Base-by-base conservation (phyloP, 345 rosid genomes). In the Moringa oleifera region DNA sequence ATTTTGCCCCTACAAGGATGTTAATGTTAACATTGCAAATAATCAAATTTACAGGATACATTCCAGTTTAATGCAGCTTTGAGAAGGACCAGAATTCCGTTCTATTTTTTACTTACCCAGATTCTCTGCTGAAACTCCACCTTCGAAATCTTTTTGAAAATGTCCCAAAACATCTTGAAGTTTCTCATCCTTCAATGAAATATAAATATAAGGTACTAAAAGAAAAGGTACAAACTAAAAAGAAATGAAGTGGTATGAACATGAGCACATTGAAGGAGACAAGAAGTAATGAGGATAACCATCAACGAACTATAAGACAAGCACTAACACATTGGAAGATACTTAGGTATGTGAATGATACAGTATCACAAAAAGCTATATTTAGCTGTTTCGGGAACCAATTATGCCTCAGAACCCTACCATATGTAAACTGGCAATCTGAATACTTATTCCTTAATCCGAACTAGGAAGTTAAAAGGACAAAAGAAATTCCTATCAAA, bases 91-190 rank as follows among this genome's bases (percentile, higher is more conserved):
- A 62, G 62, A 75, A 25, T 66, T 70, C 71, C 62, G 69, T 61
- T 67, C 47, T 61, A 56, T 63, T 67, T n/a, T 65, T 63, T 49
- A 79, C 87, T 75, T 81, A 91, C 99, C 99, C 73, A 95, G 79
- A 82, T 87, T 88, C 74, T 95, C 99, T 17, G 93, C 90, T 10
- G 93, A 88, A 68, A 90, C 87, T 64, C 88, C 97, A 64, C 97
- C 99, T 87, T 95, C 96, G 60, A 95, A 95, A 75, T 91, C 97
- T 71, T 91, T 95, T 68, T 91, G 95, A 46, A 95, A 84, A 75
- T 91, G 97, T 68, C 97, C 97, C 68, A 95, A 76, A 59, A 91
- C 93, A 74, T 85, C 71, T 64, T 90, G 89, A 73, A 95, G 83
- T 77, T 88, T 95, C 70, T 84, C 97, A 60, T 81, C 99, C 99